Conservation (phyloP, 1,284 basidiomycete genomes). For the Tausonia pullulans region DNA sequence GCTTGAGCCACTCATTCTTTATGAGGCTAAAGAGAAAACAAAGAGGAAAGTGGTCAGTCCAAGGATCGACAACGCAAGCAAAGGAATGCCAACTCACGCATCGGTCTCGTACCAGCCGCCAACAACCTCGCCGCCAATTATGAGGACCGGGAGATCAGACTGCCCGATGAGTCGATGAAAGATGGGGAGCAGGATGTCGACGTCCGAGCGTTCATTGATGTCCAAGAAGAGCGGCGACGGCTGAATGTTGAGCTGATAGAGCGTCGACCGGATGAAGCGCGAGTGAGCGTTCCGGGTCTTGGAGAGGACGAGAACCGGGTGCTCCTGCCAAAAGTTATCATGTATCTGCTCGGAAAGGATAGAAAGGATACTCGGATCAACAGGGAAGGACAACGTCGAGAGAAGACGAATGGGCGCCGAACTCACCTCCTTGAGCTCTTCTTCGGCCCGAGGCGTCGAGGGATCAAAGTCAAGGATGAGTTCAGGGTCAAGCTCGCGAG, state of each 20-base stretch:
- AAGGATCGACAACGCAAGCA: background rate
- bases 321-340: conserved; percentile 3
- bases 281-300: conserved; percentile 5
- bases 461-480: conserved; percentile 15
- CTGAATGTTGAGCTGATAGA: conserved; percentile 8
- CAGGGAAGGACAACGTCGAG: too few species aligned
- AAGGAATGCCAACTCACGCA: background rate
- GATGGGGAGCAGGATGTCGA: conserved; percentile 3
- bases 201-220: conserved; percentile 4
- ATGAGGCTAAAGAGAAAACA: background rate
- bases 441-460: background rate
- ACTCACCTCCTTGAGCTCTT: conserved; percentile 6
- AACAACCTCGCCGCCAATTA: conserved; percentile 9
- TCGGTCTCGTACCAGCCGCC: conserved; percentile 12
- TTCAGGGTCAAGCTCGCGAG: conserved; percentile 3
- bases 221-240: conserved; percentile 8
- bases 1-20: background rate
- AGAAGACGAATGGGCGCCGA: background rate
- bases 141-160: conserved; percentile 5
- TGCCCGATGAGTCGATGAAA: conserved; percentile 6
- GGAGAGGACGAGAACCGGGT: conserved; percentile 5
- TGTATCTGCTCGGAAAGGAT: background rate
- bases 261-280: conserved; percentile 2
- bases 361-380: background rate
- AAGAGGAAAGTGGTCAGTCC: background rate